Conservation (phyloP, 2,329 filamentous ascomycete species). For the Sclerotinia nivalis region DNA sequence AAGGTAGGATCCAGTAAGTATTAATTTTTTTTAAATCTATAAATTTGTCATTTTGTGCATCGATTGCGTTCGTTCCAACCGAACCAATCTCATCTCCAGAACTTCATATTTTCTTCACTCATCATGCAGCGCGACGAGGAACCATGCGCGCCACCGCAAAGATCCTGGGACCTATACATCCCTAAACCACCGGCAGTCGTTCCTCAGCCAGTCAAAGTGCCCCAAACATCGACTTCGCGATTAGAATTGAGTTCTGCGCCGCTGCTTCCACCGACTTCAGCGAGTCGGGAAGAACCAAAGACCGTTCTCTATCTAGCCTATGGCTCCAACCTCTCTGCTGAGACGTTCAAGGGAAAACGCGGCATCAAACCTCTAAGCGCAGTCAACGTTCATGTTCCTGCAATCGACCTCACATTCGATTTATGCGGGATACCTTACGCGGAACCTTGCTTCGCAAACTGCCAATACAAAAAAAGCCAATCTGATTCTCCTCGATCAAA, state of each 20-base stretch:
- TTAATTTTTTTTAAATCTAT: neutral
- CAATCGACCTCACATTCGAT: slow-evolving; percentile 78
- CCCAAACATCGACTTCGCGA: slow-evolving; percentile 1
- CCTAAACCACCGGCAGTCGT: neutral
- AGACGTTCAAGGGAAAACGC: slow-evolving; percentile 76
- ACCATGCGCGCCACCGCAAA: neutral
- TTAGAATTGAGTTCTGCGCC: neutral
- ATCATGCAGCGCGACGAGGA: slow-evolving; percentile 10
- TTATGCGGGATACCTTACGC: slow-evolving; percentile 81
- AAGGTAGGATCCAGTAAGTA: neutral
- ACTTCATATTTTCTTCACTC: neutral
- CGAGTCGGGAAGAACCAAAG: slow-evolving; percentile 25
- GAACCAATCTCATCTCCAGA: slow-evolving; percentile 15
- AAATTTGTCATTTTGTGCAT: slow-evolving; percentile 3
- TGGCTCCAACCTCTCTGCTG: slow-evolving; percentile 80
- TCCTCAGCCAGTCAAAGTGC: neutral
- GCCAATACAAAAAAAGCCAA: slow-evolving; percentile 51
- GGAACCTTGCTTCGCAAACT: slow-evolving; percentile 93
- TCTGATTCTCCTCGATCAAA: slow-evolving; percentile 33
- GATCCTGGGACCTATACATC: slow-evolving; percentile 17
- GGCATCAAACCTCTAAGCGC: slow-evolving; percentile 80
- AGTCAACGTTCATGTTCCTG: slow-evolving; percentile 79
- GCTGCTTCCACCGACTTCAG: slow-evolving; percentile 26
- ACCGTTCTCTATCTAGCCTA: slow-evolving; percentile 84
- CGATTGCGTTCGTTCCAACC: neutral